Base-by-base conservation (phyloP, 495 filamentous ascomycete genomes). In the Penicillium chermesinum region DNA sequence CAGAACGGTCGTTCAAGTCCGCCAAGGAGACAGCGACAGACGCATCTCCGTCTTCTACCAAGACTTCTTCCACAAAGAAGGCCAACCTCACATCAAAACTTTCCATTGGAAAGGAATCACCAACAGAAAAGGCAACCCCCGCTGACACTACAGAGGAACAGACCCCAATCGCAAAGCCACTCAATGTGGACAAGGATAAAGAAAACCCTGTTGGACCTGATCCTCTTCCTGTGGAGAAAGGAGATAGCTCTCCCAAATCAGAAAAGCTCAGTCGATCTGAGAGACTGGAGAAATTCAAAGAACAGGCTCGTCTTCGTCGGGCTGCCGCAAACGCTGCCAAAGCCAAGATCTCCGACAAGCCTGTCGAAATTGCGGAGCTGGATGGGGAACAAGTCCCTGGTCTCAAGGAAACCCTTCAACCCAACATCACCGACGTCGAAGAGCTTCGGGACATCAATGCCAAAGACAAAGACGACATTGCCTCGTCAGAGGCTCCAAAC, bases 331-430 rank as follows among this genome's bases (percentile, higher is more conserved):
- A 33, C 17, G 36, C 46, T 18, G 41, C 32, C 3, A 46, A 46
- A 17, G 33, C 9, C 10, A 38, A 13, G n/a, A 33, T 47, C 19
- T 19, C 17, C 7, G 43, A 46, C 1, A 46, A 37, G 50, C 25
- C 57, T 6, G 41, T 56, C 10, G 68, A 65, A 34, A 64, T 74
- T 13, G 71, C 69, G 2, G 71, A 74, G 44, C 43, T 74, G 21
- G 71, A 74, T 39, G 69, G 71, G 5, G 61, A 63, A 18, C 71
- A 74, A 52, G 57, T 74, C 1, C 46, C 45, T 27, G 57, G 32
- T 14, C 41, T 30, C 25, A 57, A 54, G 44, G 41, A 52, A 4
- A 33, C 32, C 13, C 50, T 61, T 21, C 53, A 55, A n/a, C 44
- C 53, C 38, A 68, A 63, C 25, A 53, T 59, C 20, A 58, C 60